phyloP scores from a whole-genome alignment of 148 eudicot genomes.

The Silene uniflora region DNA sequence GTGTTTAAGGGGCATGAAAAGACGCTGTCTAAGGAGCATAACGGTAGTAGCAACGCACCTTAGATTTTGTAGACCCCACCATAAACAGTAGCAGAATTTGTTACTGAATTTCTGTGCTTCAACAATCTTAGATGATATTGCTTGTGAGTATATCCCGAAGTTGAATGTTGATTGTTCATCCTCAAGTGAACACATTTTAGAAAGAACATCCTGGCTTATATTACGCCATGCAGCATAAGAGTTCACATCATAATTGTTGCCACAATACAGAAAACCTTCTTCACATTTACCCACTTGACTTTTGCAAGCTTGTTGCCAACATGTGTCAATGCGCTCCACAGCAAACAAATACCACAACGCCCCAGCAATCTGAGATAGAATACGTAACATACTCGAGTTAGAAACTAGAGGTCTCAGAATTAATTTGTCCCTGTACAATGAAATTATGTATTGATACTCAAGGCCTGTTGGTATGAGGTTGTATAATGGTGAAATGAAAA shows the following conservation, averaged over 20 bases:
- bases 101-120: constrained; percentile 45
- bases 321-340: constrained; percentile 78
- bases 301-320: constrained; percentile 81
- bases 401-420: background rate
- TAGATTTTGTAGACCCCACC: constrained; percentile 99
- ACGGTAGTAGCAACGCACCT: constrained; percentile 40
- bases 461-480: too few species aligned
- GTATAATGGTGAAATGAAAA: too few species aligned
- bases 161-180: constrained; percentile 55
- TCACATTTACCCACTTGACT: constrained; percentile 26
- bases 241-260: constrained; percentile 37
- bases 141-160: constrained; percentile 85
- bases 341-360: constrained; percentile 90
- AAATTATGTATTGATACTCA: too few species aligned
- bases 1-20: background rate
- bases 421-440: too few species aligned
- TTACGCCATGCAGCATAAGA: constrained; percentile 44
- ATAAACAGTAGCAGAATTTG: constrained; percentile 89
- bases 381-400: background rate
- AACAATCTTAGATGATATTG: constrained; percentile 69
- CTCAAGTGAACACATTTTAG: constrained; percentile 40
- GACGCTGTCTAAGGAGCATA: background rate
- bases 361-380: constrained; percentile 70
- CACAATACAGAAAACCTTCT: constrained; percentile 66
- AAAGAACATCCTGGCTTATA: constrained; percentile 45